Percentiles rank a stretch among this genome's conserved stretches.
These are phyloP conservation scores for Fusarium caatingaense DNA, from an alignment of 2,329 filamentous ascomycete species.

Conservation along the genomic window DNA sequence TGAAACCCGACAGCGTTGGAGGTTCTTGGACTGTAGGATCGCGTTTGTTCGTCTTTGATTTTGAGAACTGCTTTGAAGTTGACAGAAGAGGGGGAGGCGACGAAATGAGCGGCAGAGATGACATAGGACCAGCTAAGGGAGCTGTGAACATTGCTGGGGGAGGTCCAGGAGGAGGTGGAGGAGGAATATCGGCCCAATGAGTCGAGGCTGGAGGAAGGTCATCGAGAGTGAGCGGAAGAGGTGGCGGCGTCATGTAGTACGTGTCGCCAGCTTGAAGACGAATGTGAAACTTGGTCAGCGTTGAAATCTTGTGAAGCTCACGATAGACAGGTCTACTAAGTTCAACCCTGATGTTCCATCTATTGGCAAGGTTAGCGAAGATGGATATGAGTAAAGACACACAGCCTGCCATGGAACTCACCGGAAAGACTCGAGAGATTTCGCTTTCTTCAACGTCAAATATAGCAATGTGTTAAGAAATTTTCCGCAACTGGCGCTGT, in stretches of 20 bases:
- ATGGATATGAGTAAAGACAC: constrained; percentile 1
- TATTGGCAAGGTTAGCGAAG: constrained; percentile 42
- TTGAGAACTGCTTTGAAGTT: constrained; percentile 52
- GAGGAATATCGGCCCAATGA: constrained; percentile 47
- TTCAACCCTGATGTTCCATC: constrained; percentile 74
- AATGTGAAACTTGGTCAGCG: constrained; percentile 66
- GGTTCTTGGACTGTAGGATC: constrained; percentile 52
- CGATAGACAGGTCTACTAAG: constrained; percentile 68
- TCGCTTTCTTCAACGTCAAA: constrained; percentile 66
- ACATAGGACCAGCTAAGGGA: constrained; percentile 22
- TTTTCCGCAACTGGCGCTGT: constrained; percentile 68
- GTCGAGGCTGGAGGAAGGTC: constrained; percentile 47
- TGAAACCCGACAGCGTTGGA: constrained; percentile 68
- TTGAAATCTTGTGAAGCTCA: constrained; percentile 64
- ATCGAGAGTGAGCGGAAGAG: constrained; percentile 54
- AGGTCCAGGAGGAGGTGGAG: constrained; percentile 37
- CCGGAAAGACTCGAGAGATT: constrained; percentile 67
- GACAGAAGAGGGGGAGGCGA: constrained; percentile 49
- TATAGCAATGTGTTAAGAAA: constrained; percentile 72
- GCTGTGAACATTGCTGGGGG: constrained; percentile 37
- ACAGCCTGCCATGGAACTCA: constrained; percentile 49
- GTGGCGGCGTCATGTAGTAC: constrained; percentile 62
- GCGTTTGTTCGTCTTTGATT: constrained; percentile 51
- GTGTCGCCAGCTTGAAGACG: constrained; percentile 69
- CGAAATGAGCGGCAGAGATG: constrained; percentile 32